Conservation (phyloP, 2,329 filamentous ascomycete species). For the Rutstroemia sp. region DNA sequence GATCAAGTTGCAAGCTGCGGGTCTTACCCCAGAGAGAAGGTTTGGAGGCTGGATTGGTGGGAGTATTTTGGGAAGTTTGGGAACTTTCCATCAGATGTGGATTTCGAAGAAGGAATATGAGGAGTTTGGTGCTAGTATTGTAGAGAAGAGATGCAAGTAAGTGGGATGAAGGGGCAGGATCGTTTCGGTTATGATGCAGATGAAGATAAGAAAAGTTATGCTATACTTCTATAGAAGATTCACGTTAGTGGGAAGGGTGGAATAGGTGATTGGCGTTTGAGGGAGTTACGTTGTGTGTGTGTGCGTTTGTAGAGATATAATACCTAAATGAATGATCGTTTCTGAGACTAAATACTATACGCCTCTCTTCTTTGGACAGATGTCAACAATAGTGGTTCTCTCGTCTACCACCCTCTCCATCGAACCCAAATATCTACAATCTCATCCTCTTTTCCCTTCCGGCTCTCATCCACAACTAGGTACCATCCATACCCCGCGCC, state of each 20-base stretch:
- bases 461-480: constrained; percentile 60
- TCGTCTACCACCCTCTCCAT: constrained; percentile 59
- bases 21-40: constrained; percentile 78
- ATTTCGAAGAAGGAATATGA: constrained; percentile 96
- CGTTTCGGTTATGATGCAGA: not conserved
- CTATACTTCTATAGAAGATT: not conserved
- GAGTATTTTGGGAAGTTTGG: constrained; percentile 88
- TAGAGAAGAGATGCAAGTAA: constrained; percentile 94
- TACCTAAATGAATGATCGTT: not conserved
- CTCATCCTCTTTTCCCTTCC: constrained; percentile 44
- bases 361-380: not conserved
- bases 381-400: not conserved
- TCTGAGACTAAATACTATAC: not conserved
- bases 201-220: constrained; percentile 10
- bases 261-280: constrained; percentile 4
- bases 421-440: constrained; percentile 71
- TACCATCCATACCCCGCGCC: constrained; percentile 67
- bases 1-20: constrained; percentile 82
- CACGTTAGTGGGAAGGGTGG: not conserved
- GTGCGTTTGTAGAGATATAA: constrained; percentile 10
- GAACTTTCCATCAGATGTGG: constrained; percentile 99
- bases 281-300: constrained; percentile 4
- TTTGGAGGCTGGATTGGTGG: constrained; percentile 96
- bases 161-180: not conserved
- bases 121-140: constrained; percentile 82